Evolutionary conservation across 2,329 filamentous ascomycete genomes (phyloP).

Genomic region (Penicillium griseofulvum): DNA sequence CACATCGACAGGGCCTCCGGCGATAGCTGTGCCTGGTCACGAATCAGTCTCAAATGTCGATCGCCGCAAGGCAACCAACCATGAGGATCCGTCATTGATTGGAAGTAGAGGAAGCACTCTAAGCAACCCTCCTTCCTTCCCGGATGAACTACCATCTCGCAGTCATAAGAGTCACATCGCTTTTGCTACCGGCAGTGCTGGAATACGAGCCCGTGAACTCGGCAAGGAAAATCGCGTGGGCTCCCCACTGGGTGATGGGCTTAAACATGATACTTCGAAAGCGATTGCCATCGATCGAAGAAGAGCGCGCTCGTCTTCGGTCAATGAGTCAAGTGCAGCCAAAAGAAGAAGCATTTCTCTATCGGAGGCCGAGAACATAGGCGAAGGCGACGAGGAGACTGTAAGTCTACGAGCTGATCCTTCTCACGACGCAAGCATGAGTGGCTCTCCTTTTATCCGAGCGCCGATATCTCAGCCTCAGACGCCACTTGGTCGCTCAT

Average conservation of each 20-base stretch:
- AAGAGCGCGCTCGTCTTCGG: constrained; percentile 34
- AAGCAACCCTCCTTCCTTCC: constrained; percentile 14
- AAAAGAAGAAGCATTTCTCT: constrained; percentile 31
- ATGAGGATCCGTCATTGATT: constrained; percentile 15
- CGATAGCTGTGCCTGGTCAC: constrained; percentile 29
- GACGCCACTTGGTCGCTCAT: constrained; percentile 30
- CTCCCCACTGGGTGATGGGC: constrained; percentile 16
- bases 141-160: constrained; percentile 14
- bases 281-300: constrained; percentile 22
- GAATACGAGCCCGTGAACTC: constrained; percentile 4
- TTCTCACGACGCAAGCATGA: constrained; percentile 42
- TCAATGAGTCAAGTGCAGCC: constrained; percentile 25
- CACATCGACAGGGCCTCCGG: constrained; percentile 10
- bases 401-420: constrained; percentile 25
- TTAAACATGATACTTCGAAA: constrained; percentile 8
- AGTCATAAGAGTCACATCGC: constrained; percentile 13
- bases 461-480: constrained; percentile 34
- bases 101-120: constrained; percentile 20
- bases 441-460: constrained; percentile 50
- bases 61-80: constrained; percentile 10
- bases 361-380: constrained; percentile 25
- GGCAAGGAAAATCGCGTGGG: constrained; percentile 20
- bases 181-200: constrained; percentile 11
- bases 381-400: constrained; percentile 19
- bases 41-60: constrained; percentile 7